Conservation (phyloP, 2,329 filamentous ascomycete genomes). For the Domatiomyces globalis region DNA sequence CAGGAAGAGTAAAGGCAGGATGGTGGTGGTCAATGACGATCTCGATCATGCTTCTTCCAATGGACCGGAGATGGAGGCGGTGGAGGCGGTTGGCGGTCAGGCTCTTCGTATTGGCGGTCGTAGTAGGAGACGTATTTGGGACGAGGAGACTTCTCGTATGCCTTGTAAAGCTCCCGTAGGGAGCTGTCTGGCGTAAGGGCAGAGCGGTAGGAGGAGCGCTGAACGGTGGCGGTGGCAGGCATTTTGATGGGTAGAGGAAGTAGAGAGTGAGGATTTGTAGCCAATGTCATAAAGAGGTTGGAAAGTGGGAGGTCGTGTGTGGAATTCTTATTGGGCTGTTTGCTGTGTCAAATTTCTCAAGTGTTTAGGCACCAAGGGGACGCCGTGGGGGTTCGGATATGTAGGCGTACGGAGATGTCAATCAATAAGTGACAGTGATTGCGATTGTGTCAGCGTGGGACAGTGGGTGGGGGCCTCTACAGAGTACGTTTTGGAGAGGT, state of each 20-base stretch:
- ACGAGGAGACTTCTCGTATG: constrained; percentile 25
- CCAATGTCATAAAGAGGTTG: too few relatives aligned
- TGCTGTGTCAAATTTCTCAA: too few relatives aligned
- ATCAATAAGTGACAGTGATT: background rate
- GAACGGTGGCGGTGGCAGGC: constrained; percentile 8
- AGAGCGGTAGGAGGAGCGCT: constrained; percentile 14
- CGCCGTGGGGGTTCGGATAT: background rate
- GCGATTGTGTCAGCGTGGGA: background rate
- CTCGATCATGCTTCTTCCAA: constrained; percentile 13
- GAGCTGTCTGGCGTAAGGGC: constrained; percentile 19
- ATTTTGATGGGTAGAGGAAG: background rate
- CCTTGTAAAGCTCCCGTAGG: constrained; percentile 27
- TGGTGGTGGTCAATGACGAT: background rate
- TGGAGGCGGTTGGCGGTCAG: constrained; percentile 13
- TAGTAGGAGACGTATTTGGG: constrained; percentile 23
- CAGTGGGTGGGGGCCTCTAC: background rate
- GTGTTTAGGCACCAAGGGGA: too few relatives aligned
- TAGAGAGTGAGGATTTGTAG: background rate
- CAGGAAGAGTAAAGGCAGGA: background rate
- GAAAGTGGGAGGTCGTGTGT: too few relatives aligned
- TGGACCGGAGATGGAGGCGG: constrained; percentile 15
- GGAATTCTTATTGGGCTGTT: too few relatives aligned
- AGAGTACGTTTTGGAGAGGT: background rate
- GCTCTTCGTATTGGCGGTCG: constrained; percentile 9
- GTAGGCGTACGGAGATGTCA: background rate